Base-by-base conservation (phyloP, 495 filamentous ascomycete species). In the Monascus purpureus region DNA sequence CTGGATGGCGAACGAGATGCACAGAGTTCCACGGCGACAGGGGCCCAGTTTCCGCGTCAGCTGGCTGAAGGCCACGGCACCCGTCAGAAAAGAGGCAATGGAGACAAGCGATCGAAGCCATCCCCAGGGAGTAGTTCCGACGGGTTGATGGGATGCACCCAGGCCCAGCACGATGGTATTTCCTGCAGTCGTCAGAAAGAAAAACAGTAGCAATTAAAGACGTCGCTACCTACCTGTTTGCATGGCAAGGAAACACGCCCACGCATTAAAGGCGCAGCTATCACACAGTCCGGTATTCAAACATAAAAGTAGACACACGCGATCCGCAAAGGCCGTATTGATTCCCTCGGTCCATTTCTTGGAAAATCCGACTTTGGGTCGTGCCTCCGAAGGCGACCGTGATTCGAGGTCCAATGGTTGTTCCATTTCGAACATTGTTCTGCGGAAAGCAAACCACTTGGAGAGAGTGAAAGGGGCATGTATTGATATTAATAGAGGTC, bases 141-240 rank as follows among this genome's bases (percentile, higher is more conserved):
- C 36, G 3, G 67, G 70, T 30, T 68, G 55, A 26, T 55, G 48
- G 13, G 73, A 67, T 23, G 71, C 69, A 36, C 73, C 73, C 22
- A 79, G 67, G 29, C 72, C 72, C 28, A 77, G 60, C 64, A 79
- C 75, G 46, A 79, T 68, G 17, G 73, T 77, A 44, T 79, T 79
- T 26, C 74, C 72, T 69, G n/a, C n/a, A n/a, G n/a, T n/a, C n/a
- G n/a, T n/a, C n/a, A n/a, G n/a, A n/a, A n/a, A n/a, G n/a, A n/a
- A n/a, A n/a, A n/a, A n/a, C n/a, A n/a, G n/a, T n/a, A n/a, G n/a
- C n/a, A n/a, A n/a, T n/a, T n/a, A n/a, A n/a, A n/a, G n/a, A n/a
- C n/a, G n/a, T n/a, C n/a, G n/a, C n/a, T n/a, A n/a, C 47, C 62
- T 72, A 41, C 73, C 73, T 1, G 73, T 76, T 43, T 77, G 73